Conservation (phyloP, 805 yeast species). For the Metschnikowia picachoensis region DNA sequence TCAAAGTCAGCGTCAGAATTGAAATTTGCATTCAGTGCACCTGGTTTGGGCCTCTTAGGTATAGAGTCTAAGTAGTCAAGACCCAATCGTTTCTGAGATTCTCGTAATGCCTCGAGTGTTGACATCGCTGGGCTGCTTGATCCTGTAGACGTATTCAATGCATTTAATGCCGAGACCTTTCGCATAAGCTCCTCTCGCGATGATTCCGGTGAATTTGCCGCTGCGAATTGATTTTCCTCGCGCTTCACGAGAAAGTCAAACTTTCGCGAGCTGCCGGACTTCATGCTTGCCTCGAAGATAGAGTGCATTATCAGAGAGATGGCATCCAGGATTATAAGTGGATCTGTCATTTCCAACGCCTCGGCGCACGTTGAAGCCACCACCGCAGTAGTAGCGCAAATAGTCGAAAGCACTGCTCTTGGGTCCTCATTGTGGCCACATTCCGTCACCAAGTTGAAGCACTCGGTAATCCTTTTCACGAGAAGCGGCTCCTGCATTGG, state of each 20-base stretch:
- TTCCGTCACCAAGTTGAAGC: conserved; percentile 35
- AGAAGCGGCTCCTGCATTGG: conserved; percentile 24
- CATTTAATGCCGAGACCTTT: conserved; percentile 1
- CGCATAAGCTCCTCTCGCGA: conserved; percentile 2
- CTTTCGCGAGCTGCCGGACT: conserved; percentile 10
- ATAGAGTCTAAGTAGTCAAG: neutral
- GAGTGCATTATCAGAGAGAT: conserved; percentile 10
- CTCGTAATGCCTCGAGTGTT: neutral
- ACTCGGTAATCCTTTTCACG: conserved; percentile 28
- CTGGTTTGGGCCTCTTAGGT: neutral
- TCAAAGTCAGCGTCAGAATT: neutral
- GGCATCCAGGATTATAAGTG: conserved; percentile 4
- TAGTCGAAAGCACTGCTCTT: conserved; percentile 22
- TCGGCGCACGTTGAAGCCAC: conserved; percentile 10
- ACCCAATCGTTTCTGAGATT: conserved; percentile 6
- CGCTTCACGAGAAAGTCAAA: conserved; percentile 14
- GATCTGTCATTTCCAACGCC: conserved; percentile 3
- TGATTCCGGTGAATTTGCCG: neutral
- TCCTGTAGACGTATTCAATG: neutral
- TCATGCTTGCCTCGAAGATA: conserved; percentile 11
- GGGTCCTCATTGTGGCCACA: conserved; percentile 32
- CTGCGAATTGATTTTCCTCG: conserved; percentile 1
- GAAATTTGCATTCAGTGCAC: neutral
- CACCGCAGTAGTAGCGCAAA: conserved; percentile 24
- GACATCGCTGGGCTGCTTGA: neutral